Percentiles rank a stretch among this genome's conserved stretches.
Evolutionary conservation across 805 yeast genomes (phyloP).

Genomic region (Candida manassasensis): DNA sequence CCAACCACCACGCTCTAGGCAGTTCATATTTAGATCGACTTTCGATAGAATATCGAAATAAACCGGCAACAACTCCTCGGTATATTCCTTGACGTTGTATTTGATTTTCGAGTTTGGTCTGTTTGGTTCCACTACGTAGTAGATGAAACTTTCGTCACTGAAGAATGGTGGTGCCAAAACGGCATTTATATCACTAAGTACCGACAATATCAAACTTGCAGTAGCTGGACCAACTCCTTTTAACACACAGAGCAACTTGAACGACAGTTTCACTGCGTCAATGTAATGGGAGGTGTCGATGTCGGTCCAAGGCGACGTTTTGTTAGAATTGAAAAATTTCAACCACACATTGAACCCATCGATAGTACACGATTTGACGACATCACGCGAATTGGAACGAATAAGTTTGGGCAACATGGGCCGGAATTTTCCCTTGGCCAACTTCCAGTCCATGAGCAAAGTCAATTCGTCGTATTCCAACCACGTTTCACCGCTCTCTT

Average conservation of each 20-base stretch:
- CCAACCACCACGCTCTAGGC: conserved; percentile 36
- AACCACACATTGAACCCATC: conserved; percentile 19
- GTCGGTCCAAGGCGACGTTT: background rate
- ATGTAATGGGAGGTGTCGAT: conserved; percentile 13
- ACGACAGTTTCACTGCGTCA: conserved; percentile 16
- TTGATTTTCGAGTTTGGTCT: conserved; percentile 30
- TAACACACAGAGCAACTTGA: conserved; percentile 31
- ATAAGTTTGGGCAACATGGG: conserved; percentile 42
- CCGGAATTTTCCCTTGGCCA: conserved; percentile 41
- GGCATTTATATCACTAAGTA: conserved; percentile 17
- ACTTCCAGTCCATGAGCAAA: conserved; percentile 46
- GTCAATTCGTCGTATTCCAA: conserved; percentile 37
- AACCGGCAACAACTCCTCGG: conserved; percentile 28
- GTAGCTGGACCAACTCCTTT: conserved; percentile 51
- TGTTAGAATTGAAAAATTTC: conserved; percentile 5
- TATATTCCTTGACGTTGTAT: conserved; percentile 39
- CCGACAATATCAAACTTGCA: conserved; percentile 39
- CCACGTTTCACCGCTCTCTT: conserved; percentile 17
- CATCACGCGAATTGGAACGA: conserved; percentile 26
- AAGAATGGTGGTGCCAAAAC: conserved; percentile 40
- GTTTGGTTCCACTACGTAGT: conserved; percentile 23
- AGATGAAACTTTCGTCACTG: conserved; percentile 44
- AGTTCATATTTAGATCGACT: conserved; percentile 8
- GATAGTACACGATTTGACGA: conserved; percentile 26
- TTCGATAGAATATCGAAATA: conserved; percentile 13